Evolutionary conservation across 164 flowering plant species (phyloP).

Genomic region (Chimonanthus praecox): DNA sequence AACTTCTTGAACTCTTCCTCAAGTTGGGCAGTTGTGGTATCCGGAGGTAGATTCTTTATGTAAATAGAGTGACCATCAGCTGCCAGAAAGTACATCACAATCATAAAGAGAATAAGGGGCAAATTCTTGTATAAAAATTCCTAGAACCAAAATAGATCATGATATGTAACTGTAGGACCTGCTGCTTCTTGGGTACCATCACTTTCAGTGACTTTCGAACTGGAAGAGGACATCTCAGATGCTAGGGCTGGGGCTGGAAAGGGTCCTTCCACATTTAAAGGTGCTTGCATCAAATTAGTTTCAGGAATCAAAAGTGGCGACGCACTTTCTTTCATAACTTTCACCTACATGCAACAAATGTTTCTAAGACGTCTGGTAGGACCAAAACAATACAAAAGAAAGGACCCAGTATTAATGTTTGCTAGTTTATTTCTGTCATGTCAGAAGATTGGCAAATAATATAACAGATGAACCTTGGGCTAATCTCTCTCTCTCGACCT

Average conservation of each 20-base stretch:
- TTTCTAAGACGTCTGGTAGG: too few relatives aligned
- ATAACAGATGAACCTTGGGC: too few relatives aligned
- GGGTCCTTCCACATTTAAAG: conserved; percentile 14
- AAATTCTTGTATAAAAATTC: too few relatives aligned
- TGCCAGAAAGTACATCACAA: conserved; percentile 49
- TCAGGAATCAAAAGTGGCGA: conserved; percentile 10
- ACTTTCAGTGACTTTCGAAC: conserved; percentile 19
- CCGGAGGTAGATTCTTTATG: conserved; percentile 53
- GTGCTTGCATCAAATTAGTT: conserved; percentile 11
- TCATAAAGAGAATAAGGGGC: conserved; percentile 21
- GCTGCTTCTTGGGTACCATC: conserved; percentile 16
- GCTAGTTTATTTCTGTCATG: too few relatives aligned
- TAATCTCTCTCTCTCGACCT: too few relatives aligned
- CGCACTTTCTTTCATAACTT: conserved; percentile 24
- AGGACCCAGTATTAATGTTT: too few relatives aligned
- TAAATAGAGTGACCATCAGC: conserved; percentile 73
- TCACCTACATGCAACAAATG: conserved; percentile 10
- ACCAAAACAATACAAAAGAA: too few relatives aligned
- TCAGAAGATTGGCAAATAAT: too few relatives aligned
- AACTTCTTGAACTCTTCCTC: conserved; percentile 27
- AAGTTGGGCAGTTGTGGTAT: conserved; percentile 49
- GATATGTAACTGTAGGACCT: conserved; percentile 4
- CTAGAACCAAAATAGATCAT: neutral
- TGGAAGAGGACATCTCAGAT: conserved; percentile 13
- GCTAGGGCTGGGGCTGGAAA: conserved; percentile 11